A percentile compares a stretch with the other conserved stretches of the same genome.
phyloP scores from a whole-genome alignment of 108 stramenopile genomes.

The Epithemia pelagica region DNA sequence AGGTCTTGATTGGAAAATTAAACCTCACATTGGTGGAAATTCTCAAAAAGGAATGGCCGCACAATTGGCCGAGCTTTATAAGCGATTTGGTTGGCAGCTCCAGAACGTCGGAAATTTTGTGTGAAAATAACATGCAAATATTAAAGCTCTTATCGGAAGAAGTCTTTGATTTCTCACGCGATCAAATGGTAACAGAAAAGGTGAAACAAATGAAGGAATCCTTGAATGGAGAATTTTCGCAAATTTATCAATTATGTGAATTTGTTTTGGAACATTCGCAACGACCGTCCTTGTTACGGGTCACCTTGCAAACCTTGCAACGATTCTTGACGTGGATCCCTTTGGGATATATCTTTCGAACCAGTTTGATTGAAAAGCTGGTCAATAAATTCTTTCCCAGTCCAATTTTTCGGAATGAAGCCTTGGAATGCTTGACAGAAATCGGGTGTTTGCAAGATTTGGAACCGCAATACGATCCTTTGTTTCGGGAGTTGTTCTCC shows the following conservation, averaged over 20 bases:
- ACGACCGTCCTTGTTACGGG: constrained; percentile 72
- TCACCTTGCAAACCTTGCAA: constrained; percentile 92
- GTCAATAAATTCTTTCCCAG: constrained; percentile 91
- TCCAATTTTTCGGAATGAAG: constrained; percentile 85
- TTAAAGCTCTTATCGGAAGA: constrained; percentile 96
- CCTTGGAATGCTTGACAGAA: constrained; percentile 96
- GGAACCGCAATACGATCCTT: constrained; percentile 86
- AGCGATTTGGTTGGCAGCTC: constrained; percentile 89
- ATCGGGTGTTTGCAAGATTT: constrained; percentile 88
- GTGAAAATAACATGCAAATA: constrained; percentile 99
- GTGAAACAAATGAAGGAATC: constrained; percentile 85
- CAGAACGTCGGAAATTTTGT: constrained; percentile 87
- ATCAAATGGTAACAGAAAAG: constrained; percentile 94
- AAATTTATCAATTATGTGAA: constrained; percentile 95
- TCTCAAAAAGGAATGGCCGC: constrained; percentile 99
- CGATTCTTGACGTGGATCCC: constrained; percentile 98
- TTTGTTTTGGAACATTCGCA: constrained; percentile 90
- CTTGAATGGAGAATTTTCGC: constrained; percentile 91
- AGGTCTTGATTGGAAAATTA: constrained; percentile 80
- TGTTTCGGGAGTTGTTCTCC: constrained; percentile 79
- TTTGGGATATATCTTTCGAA: constrained; percentile 96
- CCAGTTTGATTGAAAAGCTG: constrained; percentile 84
- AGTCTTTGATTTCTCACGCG: constrained; percentile 96
- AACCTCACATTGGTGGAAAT: constrained; percentile 97
- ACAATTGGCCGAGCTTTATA: constrained; percentile 99